Base-by-base conservation (phyloP, 1,284 basidiomycete species). In the Albatrellus sp. region DNA sequence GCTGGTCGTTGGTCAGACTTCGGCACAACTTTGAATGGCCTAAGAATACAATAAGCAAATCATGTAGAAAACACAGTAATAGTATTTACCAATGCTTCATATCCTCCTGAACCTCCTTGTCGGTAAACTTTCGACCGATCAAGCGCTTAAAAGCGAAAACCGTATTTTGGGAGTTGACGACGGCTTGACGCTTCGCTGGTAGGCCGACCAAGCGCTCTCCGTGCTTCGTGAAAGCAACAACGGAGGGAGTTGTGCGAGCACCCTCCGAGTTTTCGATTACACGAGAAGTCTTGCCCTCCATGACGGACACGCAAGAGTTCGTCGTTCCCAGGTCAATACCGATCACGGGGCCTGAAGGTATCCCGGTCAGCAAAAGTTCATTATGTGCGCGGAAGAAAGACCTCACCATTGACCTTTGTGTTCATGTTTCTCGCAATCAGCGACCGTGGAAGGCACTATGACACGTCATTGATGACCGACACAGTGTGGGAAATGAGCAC, bases 201-300 rank as follows among this genome's bases (percentile, higher is more conserved):
- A 96, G 77, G 67, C 94, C 94, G 52, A 98, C 88, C 37, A 96
- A 75, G 53, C 90, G 87, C 63, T 93, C 90, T 49, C 86, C 86
- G 57, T 91, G 79, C 67, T 98, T 97, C 53, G 93, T 92, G 76
- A 98, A 98, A 36, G 94, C 96, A 53, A 98, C 91, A 47, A 97
- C 90, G 43, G 94, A 98, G 8, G 96, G 96, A 28, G 94, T 98
- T 53, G 94, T 98, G 58, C 94, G 82, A 51, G 89, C 90, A 73
- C 94, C 94, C 72, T 98, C 94, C 10, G 92, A 71, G 72, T 98
- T 98, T 68, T 98, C 94, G 57, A 98, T 87, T 53, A 98, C 94
- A 55, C 90, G 85, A 46, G 93, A 78, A 40, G 81, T 85, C 70
- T 92, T 85, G 58, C 91, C 93, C 72, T 97, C 93, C 89, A 93